phyloP scores from a whole-genome alignment of 192 early-diverging fungal species.

The Diversispora epigaea region DNA sequence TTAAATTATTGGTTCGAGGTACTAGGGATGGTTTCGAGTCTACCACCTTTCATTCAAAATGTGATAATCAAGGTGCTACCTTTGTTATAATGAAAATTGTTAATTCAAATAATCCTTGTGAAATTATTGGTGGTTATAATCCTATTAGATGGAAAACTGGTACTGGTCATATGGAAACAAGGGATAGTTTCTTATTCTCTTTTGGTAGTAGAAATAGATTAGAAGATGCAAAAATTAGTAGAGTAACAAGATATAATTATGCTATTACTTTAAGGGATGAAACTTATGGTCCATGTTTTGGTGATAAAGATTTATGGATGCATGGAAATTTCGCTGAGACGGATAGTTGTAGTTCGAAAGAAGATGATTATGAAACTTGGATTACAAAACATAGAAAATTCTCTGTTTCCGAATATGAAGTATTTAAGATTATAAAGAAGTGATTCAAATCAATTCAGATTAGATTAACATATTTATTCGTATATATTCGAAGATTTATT shows the following conservation, averaged over 20 bases:
- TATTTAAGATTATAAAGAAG: conserved; percentile 14
- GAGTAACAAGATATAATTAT: conserved; percentile 6
- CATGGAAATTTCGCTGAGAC: neutral
- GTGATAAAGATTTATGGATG: conserved; percentile 22
- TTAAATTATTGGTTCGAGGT: conserved; percentile 18
- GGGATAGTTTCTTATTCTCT: conserved; percentile 15
- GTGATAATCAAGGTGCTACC: conserved; percentile 25
- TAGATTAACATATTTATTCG: too few relatives aligned
- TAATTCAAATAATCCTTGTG: neutral
- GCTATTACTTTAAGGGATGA: conserved; percentile 8
- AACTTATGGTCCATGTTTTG: conserved; percentile 17
- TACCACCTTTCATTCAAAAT: conserved; percentile 15
- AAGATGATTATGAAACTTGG: conserved; percentile 19
- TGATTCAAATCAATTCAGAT: neutral
- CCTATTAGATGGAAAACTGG: conserved; percentile 18
- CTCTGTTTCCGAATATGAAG: conserved; percentile 5
- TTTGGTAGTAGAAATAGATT: conserved; percentile 14
- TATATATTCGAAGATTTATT: too few relatives aligned
- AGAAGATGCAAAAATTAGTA: conserved; percentile 22
- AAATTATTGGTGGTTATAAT: conserved; percentile 31
- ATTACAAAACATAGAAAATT: conserved; percentile 16
- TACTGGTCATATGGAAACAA: conserved; percentile 13
- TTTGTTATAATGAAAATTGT: conserved; percentile 12
- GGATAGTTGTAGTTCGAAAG: conserved; percentile 22
- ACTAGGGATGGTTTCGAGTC: conserved; percentile 17